Percentiles rank a stretch among this genome's conserved stretches.
phyloP scores from a whole-genome alignment of 2,329 filamentous ascomycete species.

The Trichoderma sp. region DNA sequence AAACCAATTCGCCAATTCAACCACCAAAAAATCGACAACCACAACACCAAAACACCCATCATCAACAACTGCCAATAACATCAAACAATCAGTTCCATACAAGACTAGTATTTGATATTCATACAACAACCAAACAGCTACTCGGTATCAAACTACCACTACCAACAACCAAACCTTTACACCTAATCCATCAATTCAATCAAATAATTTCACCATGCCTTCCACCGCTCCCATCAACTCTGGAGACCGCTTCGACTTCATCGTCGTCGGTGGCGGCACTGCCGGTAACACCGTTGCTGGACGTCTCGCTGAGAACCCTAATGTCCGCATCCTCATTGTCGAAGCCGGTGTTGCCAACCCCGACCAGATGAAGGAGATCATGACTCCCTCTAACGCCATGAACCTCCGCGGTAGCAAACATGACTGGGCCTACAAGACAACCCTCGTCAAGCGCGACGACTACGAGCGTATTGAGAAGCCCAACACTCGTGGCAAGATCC shows the following conservation, averaged over 20 bases:
- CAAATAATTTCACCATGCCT: constrained; percentile 11
- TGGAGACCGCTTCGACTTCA: constrained; percentile 29
- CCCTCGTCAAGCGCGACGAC: constrained; percentile 56
- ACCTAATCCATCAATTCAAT: constrained; percentile 23
- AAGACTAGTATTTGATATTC: too few relatives aligned
- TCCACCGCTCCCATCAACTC: constrained; percentile 16
- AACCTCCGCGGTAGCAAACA: constrained; percentile 52
- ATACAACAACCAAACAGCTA: not conserved
- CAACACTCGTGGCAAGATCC: constrained; percentile 57
- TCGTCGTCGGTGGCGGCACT: constrained; percentile 36
- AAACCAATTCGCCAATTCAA: not conserved
- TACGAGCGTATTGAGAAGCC: constrained; percentile 61
- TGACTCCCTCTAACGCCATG: constrained; percentile 51
- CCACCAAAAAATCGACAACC: not conserved
- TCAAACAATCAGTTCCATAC: too few relatives aligned
- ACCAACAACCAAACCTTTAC: not conserved
- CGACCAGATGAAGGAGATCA: constrained; percentile 48
- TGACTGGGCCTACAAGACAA: constrained; percentile 61
- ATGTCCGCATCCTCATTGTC: constrained; percentile 44
- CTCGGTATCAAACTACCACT: not conserved
- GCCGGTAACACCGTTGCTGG: constrained; percentile 37
- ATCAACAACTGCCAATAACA: too few relatives aligned
- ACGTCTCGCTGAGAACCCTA: constrained; percentile 35
- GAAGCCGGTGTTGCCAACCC: constrained; percentile 50
- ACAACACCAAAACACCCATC: too few relatives aligned